Conservation (phyloP, 2,329 filamentous ascomycete genomes). For the Hirsutella rhossiliensis region DNA sequence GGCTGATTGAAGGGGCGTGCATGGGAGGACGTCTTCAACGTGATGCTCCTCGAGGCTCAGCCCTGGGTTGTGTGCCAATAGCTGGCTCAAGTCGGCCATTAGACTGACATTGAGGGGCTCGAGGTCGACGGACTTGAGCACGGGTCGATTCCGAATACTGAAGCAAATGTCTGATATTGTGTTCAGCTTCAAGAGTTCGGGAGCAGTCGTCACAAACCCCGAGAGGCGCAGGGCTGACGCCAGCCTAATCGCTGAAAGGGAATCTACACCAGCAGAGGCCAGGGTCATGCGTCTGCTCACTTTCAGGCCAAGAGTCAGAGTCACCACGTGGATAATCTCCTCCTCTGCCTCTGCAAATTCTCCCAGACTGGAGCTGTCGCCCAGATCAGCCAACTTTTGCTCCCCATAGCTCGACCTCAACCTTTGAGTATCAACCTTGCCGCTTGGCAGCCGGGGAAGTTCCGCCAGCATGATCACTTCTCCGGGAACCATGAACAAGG, state of each 20-base stretch:
- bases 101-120: conserved; percentile 6
- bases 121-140: not conserved
- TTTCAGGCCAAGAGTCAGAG: conserved; percentile 24
- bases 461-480: conserved; percentile 52
- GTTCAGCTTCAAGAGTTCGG: conserved; percentile 48
- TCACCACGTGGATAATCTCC: conserved; percentile 27
- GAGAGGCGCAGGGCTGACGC: conserved; percentile 49
- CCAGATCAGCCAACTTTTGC: conserved; percentile 5
- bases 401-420: conserved; percentile 40
- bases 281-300: conserved; percentile 30
- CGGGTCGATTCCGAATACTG: conserved; percentile 1
- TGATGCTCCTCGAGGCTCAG: conserved; percentile 9
- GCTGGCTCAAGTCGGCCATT: conserved; percentile 6
- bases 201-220: conserved; percentile 43
- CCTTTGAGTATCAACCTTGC: conserved; percentile 64
- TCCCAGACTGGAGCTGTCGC: not conserved
- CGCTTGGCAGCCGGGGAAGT: conserved; percentile 69
- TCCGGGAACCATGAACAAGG: conserved; percentile 70
- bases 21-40: conserved; percentile 39
- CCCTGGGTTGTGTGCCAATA: conserved; percentile 8
- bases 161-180: conserved; percentile 21
- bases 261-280: conserved; percentile 50
- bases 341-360: conserved; percentile 10
- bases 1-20: conserved; percentile 62
- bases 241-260: conserved; percentile 35